Evolutionary conservation across 306 rosid genomes (phyloP), one percentile per base, ranked within the genome.

Genomic region (Macrotyloma uniflorum): DNA sequence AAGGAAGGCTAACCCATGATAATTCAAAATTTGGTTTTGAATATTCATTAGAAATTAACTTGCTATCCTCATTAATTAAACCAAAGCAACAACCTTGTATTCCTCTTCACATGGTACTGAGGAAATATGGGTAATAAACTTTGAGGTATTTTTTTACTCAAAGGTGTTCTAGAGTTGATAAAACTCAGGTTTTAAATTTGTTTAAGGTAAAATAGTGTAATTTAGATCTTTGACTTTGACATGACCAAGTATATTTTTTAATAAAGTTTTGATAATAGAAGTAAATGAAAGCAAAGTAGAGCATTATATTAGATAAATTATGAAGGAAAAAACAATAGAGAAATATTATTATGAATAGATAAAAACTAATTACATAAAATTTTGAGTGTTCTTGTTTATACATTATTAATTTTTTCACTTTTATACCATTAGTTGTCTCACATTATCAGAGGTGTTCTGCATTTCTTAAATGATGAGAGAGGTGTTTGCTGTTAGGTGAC

Each of bases 401-500:
- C n/a, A n/a, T n/a, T n/a, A n/a, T n/a, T n/a, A n/a, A n/a, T n/a
- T n/a, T n/a, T n/a, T n/a, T n/a, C n/a, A n/a, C n/a, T n/a, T n/a
- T n/a, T n/a, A 77, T 18, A 28, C 9, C 62, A 58, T 75, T 70
- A 84, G 75, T 78, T 74, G 86, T 66, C 49, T 78, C 78, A 61
- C 69, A 77, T 82, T 70, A 46, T 61, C 51, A 46, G 82, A 58
- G 61, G 62, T 66, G 69, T 49, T 65, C 36, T 30, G 50, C 61
- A 55, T 75, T 45, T 70, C 70, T 75, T 33, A 79, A 78, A 85
- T 75, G 82, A 70, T 78, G 79, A 50, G 59, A 79, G 79, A 77
- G 72, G 15, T 88, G 88, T 86, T 84, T 80, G 91, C 30, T 73
- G 88, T 85, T 84, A 79, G 90, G 96, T 84, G 89, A 89, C 89